phyloP scores from a whole-genome alignment of 441 rosid genomes.

The Pelargonium cotyledonis region DNA sequence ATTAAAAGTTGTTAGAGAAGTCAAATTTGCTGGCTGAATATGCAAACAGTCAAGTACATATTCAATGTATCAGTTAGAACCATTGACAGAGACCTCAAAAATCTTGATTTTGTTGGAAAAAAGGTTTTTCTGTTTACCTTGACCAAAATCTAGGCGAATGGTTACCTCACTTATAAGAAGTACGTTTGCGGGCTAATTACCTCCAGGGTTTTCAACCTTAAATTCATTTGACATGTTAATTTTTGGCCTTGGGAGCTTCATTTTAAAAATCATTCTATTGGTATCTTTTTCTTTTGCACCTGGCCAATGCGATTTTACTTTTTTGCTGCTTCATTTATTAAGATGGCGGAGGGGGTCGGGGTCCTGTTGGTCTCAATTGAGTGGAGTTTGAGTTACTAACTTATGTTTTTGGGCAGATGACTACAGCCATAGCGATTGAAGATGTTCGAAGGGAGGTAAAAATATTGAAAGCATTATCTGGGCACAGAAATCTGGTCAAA shows the following conservation, averaged over 20 bases:
- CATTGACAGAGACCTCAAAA: background rate
- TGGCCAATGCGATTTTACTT: background rate
- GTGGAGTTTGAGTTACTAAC: conserved; percentile 8
- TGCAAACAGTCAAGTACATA: background rate
- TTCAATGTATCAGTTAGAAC: background rate
- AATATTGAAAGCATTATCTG: conserved; percentile 47
- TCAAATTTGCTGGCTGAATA: background rate
- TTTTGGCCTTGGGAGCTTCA: background rate
- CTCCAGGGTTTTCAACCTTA: background rate
- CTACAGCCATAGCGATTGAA: conserved; percentile 48
- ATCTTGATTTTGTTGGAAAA: background rate
- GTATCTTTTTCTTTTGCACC: background rate
- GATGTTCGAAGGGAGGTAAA: conserved; percentile 65
- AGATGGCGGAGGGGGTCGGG: background rate
- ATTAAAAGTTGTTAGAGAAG: background rate
- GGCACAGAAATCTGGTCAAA: conserved; percentile 48
- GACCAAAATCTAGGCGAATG: background rate
- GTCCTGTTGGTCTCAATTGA: background rate
- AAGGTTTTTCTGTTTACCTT: background rate
- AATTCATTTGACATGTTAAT: background rate
- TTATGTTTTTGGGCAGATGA: conserved; percentile 43
- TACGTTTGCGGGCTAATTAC: no score
- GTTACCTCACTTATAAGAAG: background rate
- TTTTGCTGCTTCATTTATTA: background rate
- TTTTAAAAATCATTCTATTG: background rate